A percentile compares a stretch with the other conserved stretches of the same genome.
phyloP scores from a whole-genome alignment of 495 filamentous ascomycete genomes.

The Neurospora hispaniola region DNA sequence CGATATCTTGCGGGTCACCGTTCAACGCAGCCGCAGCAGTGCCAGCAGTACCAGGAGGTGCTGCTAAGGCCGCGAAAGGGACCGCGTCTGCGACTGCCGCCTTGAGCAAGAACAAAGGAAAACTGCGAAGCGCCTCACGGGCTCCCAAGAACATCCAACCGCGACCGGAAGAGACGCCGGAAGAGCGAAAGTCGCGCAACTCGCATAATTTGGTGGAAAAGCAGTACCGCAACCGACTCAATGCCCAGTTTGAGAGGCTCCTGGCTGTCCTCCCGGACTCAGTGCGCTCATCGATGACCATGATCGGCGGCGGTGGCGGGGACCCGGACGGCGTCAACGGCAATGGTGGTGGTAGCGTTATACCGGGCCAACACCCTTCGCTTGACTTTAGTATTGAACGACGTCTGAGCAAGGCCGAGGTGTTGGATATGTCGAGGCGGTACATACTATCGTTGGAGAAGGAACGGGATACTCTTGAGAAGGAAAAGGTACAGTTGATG shows the following conservation, averaged over 20 bases:
- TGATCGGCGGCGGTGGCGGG: slow-evolving; percentile 13
- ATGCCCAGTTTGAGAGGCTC: slow-evolving; percentile 35
- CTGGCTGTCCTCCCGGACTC: slow-evolving; percentile 31
- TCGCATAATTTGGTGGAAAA: slow-evolving; percentile 40
- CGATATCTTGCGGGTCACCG: background rate
- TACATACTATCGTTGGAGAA: slow-evolving; percentile 33
- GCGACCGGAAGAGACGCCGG: slow-evolving; percentile 22
- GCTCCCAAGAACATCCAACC: slow-evolving; percentile 29
- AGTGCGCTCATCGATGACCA: slow-evolving; percentile 15
- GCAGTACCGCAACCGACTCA: slow-evolving; percentile 39
- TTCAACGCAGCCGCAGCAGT: background rate
- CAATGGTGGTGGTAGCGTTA: background rate
- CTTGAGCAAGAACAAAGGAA: slow-evolving; percentile 1
- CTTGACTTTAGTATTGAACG: slow-evolving; percentile 22
- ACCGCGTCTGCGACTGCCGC: background rate
- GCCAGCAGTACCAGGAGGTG: background rate
- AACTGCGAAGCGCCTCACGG: slow-evolving; percentile 32
- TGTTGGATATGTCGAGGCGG: slow-evolving; percentile 33
- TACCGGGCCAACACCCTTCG: background rate
- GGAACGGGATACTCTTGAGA: slow-evolving; percentile 24
- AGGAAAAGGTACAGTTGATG: slow-evolving; percentile 24
- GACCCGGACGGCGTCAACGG: slow-evolving; percentile 5
- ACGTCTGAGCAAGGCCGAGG: slow-evolving; percentile 36
- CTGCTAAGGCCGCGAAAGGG: background rate
- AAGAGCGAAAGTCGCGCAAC: slow-evolving; percentile 31